Conservation (phyloP, 2,329 filamentous ascomycete species). For the Microascus cirrosus region DNA sequence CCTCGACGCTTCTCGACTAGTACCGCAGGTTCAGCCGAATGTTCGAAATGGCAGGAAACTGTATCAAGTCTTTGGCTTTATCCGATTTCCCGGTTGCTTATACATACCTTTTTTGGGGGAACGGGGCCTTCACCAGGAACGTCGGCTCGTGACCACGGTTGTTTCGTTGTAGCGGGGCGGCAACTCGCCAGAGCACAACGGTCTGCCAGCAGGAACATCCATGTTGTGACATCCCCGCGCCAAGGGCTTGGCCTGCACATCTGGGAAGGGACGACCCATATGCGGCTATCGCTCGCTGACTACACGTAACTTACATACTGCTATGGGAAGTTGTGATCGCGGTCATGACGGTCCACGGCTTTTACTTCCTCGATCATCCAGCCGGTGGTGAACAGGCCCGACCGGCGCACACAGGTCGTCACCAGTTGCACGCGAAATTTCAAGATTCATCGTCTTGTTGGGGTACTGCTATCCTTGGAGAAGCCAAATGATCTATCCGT, state of each 20-base stretch:
- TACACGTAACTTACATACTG: not conserved
- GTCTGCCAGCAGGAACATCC: not conserved
- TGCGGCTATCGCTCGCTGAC: not conserved
- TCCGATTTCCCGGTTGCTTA: not conserved
- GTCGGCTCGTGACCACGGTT: not conserved
- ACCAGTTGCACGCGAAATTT: not conserved
- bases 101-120: not conserved
- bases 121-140: too few species aligned
- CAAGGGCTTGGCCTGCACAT: not conserved
- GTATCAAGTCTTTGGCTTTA: not conserved
- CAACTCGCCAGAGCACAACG: not conserved
- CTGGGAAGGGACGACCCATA: not conserved
- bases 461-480: not conserved
- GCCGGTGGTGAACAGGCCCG: too few species aligned
- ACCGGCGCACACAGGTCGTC: not conserved
- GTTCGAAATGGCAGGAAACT: too few species aligned
- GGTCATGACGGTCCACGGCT: not conserved
- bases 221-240: not conserved
- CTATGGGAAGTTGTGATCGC: not conserved
- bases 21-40: too few species aligned
- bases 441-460: not conserved
- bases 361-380: not conserved
- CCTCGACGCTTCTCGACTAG: too few species aligned
- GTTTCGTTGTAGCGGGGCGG: not conserved
- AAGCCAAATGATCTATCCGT: not conserved